Evolutionary conservation across 1,284 basidiomycete genomes (phyloP), one percentile per base, ranked within the genome.

Genomic region (Sporisorium exsertum): DNA sequence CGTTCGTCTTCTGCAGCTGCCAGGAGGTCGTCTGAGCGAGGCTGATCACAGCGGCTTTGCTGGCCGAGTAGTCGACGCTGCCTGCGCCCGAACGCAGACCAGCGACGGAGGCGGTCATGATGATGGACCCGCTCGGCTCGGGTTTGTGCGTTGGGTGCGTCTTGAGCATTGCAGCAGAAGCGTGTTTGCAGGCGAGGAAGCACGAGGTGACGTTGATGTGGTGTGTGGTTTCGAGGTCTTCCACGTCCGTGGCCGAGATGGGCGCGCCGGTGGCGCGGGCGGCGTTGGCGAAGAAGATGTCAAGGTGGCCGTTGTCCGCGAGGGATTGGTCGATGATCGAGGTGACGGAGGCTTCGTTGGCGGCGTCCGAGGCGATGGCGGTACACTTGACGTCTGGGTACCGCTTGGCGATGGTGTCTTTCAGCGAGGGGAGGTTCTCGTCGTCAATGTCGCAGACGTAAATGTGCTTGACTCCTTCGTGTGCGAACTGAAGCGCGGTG

Each of bases 71-170:
- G 72, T 95, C 93, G 53, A 93, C 86, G 0, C 93, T 88, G 3
- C 95, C 95, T 6, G 92, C 94, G 22, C 94, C 94, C 27, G 92
- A 92, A 49, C 92, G 89, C 33, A 95, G 83, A 18, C 95, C 95
- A 32, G 95, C 94, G 66, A 93, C 94, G 91, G 94, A 95, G 5
- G 95, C 93, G 12, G 95, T 97, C 84, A 97, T 86, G 73, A 97
- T 91, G 78, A 97, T 94, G 78, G 92, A 93, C 13, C 94, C 95
- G 10, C 91, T 89, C 29, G 91, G 89, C 52, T 88, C 81, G 3
- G 88, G 87, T 65, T 88, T 88, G 10, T 89, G 89, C 6, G 89
- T 80, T 74, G 91, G 90, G 2, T 66, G 57, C 3, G 89, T 87
- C 80, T 90, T 88, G 74, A 88, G 86, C 94, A 97, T 95, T 2